phyloP scores from a whole-genome alignment of 176 grass and related monocot genomes.

The Oryza brachyantha region DNA sequence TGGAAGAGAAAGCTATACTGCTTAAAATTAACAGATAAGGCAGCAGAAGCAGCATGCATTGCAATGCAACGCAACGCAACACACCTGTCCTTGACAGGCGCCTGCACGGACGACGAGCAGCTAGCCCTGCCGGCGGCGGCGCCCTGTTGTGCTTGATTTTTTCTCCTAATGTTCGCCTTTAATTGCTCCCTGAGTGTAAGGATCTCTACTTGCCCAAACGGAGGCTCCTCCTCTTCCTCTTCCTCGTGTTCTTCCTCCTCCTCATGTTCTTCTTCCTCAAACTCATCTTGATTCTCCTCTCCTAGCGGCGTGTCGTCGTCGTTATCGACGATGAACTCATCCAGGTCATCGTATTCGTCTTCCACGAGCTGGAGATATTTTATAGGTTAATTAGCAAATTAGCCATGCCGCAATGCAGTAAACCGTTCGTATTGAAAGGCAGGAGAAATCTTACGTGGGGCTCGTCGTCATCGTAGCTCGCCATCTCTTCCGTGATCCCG shows the following conservation, averaged over 20 bases:
- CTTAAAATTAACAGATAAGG: background rate
- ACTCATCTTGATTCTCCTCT: slow-evolving; percentile 12
- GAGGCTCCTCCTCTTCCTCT: slow-evolving; percentile 16
- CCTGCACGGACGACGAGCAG: background rate
- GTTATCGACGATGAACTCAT: slow-evolving; percentile 33
- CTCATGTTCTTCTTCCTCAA: background rate
- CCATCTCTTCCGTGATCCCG: slow-evolving; percentile 10
- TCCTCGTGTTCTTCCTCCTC: background rate
- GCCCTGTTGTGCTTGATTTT: background rate
- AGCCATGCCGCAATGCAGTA: background rate
- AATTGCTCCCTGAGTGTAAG: slow-evolving; percentile 39
- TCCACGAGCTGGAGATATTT: slow-evolving; percentile 10
- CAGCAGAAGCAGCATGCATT: background rate
- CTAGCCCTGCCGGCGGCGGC: background rate
- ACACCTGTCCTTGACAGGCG: slow-evolving; percentile 1
- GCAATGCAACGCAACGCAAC: background rate
- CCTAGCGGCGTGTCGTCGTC: background rate
- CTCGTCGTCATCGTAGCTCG: background rate
- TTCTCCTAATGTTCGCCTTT: slow-evolving; percentile 34
- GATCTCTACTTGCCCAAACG: slow-evolving; percentile 21
- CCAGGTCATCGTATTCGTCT: slow-evolving; percentile 29
- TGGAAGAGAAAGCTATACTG: background rate
- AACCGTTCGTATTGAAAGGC: background rate
- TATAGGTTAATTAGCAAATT: background rate
- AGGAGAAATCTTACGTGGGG: slow-evolving; percentile 21